Base-by-base conservation (phyloP, 257 asterid genomes). In the Linaria vulgaris region DNA sequence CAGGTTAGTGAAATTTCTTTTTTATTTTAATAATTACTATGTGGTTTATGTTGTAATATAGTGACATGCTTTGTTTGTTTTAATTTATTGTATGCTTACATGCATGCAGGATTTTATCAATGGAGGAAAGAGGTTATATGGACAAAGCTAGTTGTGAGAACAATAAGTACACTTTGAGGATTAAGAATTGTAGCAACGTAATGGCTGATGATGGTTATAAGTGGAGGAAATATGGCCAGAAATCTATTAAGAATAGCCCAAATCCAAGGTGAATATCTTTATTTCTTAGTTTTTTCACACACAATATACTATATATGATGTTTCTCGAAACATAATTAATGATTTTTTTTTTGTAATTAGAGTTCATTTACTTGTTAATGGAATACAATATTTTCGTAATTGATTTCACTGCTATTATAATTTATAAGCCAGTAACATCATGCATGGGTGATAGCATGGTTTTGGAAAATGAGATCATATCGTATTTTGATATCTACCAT, bases 181-280 rank as follows among this genome's bases (percentile, higher is more conserved):
- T 92, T 62, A 90, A 85, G 86, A 82, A 79, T 37, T 76, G 86
- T 67, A 95, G 82, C 59, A 83, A 53, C 74, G 88, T 50, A 45
- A 74, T 85, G 84, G 86, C 91, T 30, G 97, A 87, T 75, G 99
- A 92, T 72, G 97, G 98, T 30, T 88, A 88, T 50, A 91, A 88
- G 63, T 91, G 97, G 98, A 82, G 99, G 72, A 92, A 92, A 72
- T 92, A 92, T 74, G 99, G 99, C 48, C 99, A 92, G 71, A 92
- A 92, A 77, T 69, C 86, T 15, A 92, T 92, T 69, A 92, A 92
- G 86, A 92, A 87, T 66, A 92, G 87, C 84, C 95, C 95, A 39
- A 66, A 85, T 67, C 99, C 99, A 5, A 87, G 99, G 98, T 89
- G 44, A 3, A 43, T 22, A n/a, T 19, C 34, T 45, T 41, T 22